Base-by-base conservation (phyloP, 495 filamentous ascomycete genomes). In the Penicillium ucsense region DNA sequence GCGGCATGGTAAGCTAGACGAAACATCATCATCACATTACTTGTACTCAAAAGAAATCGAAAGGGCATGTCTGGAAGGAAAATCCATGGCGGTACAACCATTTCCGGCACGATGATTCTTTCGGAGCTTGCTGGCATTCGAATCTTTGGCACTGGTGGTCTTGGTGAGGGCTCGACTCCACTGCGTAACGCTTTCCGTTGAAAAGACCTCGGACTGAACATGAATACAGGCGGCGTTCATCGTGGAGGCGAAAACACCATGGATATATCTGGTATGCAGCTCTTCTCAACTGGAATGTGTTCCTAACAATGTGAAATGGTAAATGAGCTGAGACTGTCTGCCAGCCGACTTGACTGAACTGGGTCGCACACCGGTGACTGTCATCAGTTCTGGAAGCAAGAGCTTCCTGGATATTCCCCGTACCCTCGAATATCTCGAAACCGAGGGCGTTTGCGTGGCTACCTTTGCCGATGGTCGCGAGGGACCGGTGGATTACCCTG, bases 391-490 rank as follows among this genome's bases (percentile, higher is more conserved):
- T 46, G 92, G 92, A 4, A 91, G 88, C 57, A 98, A 98, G 68
- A 89, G 92, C 55, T 98, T 98, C 62, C 69, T 98, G 7, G 92
- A 98, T 58, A 85, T 96, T 49, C 84, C 86, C 5, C 74, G 85
- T 46, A 98, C 92, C 2, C 73, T 98, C 3, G 92, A 98, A 68
- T 95, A 86, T 54, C 77, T 98, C 11, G 92, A 98, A 64, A 98
- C 92, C 0, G 86, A 95, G 62, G 92, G 92, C 5, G 89, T 85
- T 31, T 74, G 81, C 41, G 89, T 95, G 4, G 81, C 80, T 20
- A 95, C 92, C 0, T 98, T 96, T 73, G 81, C 88, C 3, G 87
- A 94, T 67, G 85, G 82, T 5, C 74, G 82, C 35, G 65, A 67
- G 36, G 79, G 78, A 31, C 62, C 71, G 7, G 76, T 94, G 12